These are phyloP conservation scores for Mallotus repandus DNA, from an alignment of 441 rosid species.

Conservation along the genomic window DNA sequence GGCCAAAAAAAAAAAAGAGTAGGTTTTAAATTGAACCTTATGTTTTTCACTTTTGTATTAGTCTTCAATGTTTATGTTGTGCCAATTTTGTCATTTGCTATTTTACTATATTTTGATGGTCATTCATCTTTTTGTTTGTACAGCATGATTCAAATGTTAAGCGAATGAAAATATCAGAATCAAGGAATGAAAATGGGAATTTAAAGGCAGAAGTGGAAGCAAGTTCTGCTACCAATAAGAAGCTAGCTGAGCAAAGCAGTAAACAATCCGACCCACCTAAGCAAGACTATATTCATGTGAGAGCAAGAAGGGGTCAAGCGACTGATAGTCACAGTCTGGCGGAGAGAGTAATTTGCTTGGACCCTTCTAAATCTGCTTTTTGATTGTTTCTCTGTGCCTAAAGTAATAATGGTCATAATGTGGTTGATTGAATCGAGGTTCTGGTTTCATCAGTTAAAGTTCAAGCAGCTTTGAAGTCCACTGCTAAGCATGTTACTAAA, in stretches of 20 bases:
- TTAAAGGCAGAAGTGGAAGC: conserved; percentile 61
- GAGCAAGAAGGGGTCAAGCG: conserved; percentile 86
- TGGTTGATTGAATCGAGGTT: not conserved
- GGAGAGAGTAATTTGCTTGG: conserved; percentile 61
- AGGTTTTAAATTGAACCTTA: not conserved
- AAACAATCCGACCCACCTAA: conserved; percentile 65
- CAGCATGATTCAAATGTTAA: conserved; percentile 68
- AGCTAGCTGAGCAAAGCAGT: conserved; percentile 48
- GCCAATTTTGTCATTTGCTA: not conserved
- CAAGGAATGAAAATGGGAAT: conserved; percentile 43
- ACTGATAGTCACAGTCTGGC: conserved; percentile 88
- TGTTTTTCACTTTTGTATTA: not conserved
- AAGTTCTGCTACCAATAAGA: conserved; percentile 55
- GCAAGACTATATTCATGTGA: conserved; percentile 69
- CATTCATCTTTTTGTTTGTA: conserved; percentile 21
- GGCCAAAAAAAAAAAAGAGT: not conserved
- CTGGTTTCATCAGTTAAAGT: not conserved
- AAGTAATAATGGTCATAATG: not conserved
- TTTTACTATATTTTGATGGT: conserved; percentile 1
- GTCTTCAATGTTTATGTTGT: not conserved
- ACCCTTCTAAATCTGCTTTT: conserved; percentile 10
- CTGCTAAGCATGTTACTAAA: not conserved
- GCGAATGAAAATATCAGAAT: conserved; percentile 44
- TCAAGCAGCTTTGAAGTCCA: not conserved
- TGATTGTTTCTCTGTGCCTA: not conserved